phyloP scores from a whole-genome alignment of 768 basidiomycete genomes.

The Clavaria fumosa region DNA sequence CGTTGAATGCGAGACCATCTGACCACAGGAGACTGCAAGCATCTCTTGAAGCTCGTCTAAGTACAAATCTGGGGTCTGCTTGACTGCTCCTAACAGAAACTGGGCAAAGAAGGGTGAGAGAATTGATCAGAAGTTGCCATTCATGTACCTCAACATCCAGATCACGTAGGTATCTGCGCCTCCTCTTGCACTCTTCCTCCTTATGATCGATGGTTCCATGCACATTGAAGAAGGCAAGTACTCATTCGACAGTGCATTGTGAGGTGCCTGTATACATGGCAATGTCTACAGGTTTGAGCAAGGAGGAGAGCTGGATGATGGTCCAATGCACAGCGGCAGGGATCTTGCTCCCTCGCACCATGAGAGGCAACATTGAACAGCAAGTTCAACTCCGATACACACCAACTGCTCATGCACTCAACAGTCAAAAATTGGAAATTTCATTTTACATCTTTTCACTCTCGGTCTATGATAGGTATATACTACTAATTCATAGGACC shows the following conservation, averaged over 20 bases:
- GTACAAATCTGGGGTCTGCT: constrained; percentile 1
- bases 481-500: no score
- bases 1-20: constrained; percentile 7
- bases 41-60: constrained; percentile 8
- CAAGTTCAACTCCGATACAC: no score
- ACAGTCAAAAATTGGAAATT: no score
- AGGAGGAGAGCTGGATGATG: constrained; percentile 5
- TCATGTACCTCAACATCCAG: constrained; percentile 7
- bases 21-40: constrained; percentile 6
- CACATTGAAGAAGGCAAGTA: constrained; percentile 2
- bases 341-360: constrained; percentile 1
- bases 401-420: no score
- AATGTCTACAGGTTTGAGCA: constrained; percentile 6
- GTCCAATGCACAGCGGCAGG: constrained; percentile 4
- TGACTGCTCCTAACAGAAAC: constrained; percentile 1
- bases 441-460: no score
- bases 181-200: constrained; percentile 2
- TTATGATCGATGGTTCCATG: constrained; percentile 5
- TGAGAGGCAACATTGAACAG: no score
- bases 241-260: constrained; percentile 3
- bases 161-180: no score
- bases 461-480: no score
- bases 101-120: no score
- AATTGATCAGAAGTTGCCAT: no score
- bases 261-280: constrained; percentile 6